Base-by-base conservation (phyloP, 306 rosid genomes). In the Cucumis hystrix region DNA sequence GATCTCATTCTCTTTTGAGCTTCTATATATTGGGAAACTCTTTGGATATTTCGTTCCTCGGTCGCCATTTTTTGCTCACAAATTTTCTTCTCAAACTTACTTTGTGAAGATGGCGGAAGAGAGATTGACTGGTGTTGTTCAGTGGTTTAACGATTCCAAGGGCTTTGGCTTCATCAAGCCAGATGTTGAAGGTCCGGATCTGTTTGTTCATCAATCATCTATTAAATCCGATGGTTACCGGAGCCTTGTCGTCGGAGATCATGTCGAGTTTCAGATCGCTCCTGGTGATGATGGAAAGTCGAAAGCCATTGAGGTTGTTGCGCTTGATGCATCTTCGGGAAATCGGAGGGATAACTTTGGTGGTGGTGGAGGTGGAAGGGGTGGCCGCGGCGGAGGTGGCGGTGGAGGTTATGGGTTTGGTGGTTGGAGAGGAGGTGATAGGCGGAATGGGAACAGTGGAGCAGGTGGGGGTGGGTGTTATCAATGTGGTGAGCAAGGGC, bases 101-200 rank as follows among this genome's bases (percentile, higher is more conserved):
- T 60, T 65, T 2, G 4, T 75, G 78, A 82, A 57, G 51, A 83
- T 93, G 98, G 89, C 90, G 73, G 96, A 88, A 61, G 93, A 87
- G 81, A 83, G 97, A 67, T 84, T 88, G 52, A 89, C 88, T 0
- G 98, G 98, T 10, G 89, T 85, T 8, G 98, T 93, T 7, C 87
- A 84, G 63, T 87, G 98, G 96, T 93, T 93, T 89, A 88, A 77
- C 82, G 91, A 91, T 33, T 49, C 64, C 35, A 93, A 91, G 65
- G 98, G 98, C 8, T 93, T 83, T 33, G 98, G 98, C 55, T 93
- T 93, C 85, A 91, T 93, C 87, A 84, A 87, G 45, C 98, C 98
- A 51, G 96, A 93, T 15, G 88, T 82, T 33, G 97, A 86, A 6
- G 82, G 87, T 14, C 96, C 91, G 3, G 98, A 93, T 80, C 88